Evolutionary conservation across 768 basidiomycete species (phyloP).

Genomic region (Tephrocybe sp.): DNA sequence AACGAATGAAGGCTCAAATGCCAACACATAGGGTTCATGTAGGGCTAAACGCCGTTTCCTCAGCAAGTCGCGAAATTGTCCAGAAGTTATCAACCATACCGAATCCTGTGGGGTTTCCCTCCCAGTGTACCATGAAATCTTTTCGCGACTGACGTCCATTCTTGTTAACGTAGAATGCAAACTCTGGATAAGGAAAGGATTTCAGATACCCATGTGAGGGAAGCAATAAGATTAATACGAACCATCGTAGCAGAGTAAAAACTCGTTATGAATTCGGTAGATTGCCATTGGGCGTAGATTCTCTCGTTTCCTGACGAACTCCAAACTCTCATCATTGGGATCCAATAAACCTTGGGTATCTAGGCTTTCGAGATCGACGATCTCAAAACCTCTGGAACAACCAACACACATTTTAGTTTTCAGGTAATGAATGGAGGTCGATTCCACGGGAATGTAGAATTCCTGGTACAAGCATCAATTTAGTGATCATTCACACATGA

Average conservation of each 20-base stretch:
- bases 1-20: conserved; percentile 94
- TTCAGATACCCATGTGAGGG: conserved; percentile 13
- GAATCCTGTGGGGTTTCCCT: conserved; percentile 90
- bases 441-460: conserved; percentile 98
- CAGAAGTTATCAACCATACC: conserved; percentile 54
- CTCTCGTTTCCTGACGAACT: conserved; percentile 90
- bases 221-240: conserved; percentile 21
- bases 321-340: conserved; percentile 85
- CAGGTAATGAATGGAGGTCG: conserved; percentile 93
- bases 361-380: conserved; percentile 94
- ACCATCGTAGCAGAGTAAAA: conserved; percentile 98
- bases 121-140: conserved; percentile 96
- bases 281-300: conserved; percentile 93
- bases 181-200: conserved; percentile 55
- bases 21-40: conserved; percentile 94
- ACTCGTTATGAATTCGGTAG: conserved; percentile 95
- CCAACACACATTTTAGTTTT: conserved; percentile 98
- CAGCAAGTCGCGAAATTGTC: background rate
- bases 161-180: conserved; percentile 98
- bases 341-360: conserved; percentile 96
- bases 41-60: conserved; percentile 73
- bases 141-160: conserved; percentile 88
- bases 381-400: conserved; percentile 96
- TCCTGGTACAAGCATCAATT: conserved; percentile 51
- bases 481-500: background rate